Evolutionary conservation across 2,329 filamentous ascomycete genomes (phyloP), one percentile per base, ranked within the genome.

Genomic region (Sarocladium strictum): DNA sequence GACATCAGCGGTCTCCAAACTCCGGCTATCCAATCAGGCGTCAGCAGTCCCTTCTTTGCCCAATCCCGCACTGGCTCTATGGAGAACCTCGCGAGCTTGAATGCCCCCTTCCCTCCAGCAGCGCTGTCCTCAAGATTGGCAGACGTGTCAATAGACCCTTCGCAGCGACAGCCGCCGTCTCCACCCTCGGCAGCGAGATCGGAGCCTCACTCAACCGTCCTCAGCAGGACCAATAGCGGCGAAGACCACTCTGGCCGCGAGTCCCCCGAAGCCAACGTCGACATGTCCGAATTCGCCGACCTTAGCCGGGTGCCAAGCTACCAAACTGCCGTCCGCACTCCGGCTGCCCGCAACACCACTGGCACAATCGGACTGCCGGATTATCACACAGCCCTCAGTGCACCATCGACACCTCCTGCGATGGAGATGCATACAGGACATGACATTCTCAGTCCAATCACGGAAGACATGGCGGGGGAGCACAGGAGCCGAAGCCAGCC

Each of bases 1-100:
- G 90, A 96, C 62, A 79, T 83, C 9, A 84, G 79, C 53, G 90
- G 89, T n/a, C 88, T 92, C 66, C 84, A 89, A 69, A 92, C 89
- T 0, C 88, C 90, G 1, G 84, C 79, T 1, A 74, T 82, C 33
- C 80, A 76, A 73, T 86, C 89, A 54, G 85, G 86, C n/a, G 79
- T 90, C 55, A 90, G 82, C 66, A 97, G 90, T 33, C 94, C 94
- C 0, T 86, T 90, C 62, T 85, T 84, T 62, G 79, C 76, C 7
- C 81, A 83, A 52, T 86, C 89, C 54, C 84, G 90, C 55, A 81
- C 86, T 47, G 86, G 87, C 5, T 97, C 93, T 0, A 75, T 79
- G 10, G 94, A 97, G 63, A 93, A 97, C 64, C 75, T 97, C 50
- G 49, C 81, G 77, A 3, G 72, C 84, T 65, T 71, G 53, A 24